phyloP scores from a whole-genome alignment of 2,329 filamentous ascomycete species.

The Lanzia echinophila region DNA sequence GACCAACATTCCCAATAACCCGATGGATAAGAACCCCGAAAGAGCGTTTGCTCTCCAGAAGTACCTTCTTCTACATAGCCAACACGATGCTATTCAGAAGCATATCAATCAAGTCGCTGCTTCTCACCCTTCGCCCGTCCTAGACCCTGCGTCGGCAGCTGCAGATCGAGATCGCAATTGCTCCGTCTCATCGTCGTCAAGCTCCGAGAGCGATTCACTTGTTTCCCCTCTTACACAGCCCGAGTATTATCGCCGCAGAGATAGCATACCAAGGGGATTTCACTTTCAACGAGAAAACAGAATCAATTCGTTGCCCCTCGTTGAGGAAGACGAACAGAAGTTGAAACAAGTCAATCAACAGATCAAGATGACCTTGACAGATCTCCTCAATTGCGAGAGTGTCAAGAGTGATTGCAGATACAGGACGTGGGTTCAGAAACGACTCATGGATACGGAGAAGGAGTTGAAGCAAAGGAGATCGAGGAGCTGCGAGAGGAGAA shows the following conservation, averaged over 20 bases:
- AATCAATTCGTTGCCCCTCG: slow-evolving; percentile 21
- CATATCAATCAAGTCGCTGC: slow-evolving; percentile 25
- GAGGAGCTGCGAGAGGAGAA: slow-evolving; percentile 20
- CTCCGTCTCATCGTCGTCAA: slow-evolving; percentile 9
- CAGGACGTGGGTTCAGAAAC: slow-evolving; percentile 43
- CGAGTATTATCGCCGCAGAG: slow-evolving; percentile 3
- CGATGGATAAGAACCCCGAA: slow-evolving; percentile 22
- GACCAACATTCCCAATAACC: slow-evolving; percentile 7
- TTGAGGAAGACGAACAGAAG: slow-evolving; percentile 28
- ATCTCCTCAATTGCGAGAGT: slow-evolving; percentile 45
- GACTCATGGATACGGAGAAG: slow-evolving; percentile 47
- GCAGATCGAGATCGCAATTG: slow-evolving; percentile 6
- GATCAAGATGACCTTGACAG: slow-evolving; percentile 47
- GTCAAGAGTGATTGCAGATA: slow-evolving; percentile 40
- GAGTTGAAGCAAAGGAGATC: slow-evolving; percentile 33
- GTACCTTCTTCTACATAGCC: slow-evolving; percentile 31
- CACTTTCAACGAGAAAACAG: slow-evolving; percentile 3
- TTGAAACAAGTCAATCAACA: slow-evolving; percentile 44
- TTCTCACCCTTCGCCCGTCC: slow-evolving; percentile 4
- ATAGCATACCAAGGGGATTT: not conserved
- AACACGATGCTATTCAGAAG: slow-evolving; percentile 31
- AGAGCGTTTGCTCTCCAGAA: slow-evolving; percentile 31
- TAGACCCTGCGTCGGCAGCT: slow-evolving; percentile 5
- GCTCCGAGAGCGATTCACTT: not conserved
- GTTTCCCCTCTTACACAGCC: slow-evolving; percentile 5